Conservation (phyloP, 495 filamentous ascomycete species). For the Aspergillus sclerotiicarbonarius region DNA sequence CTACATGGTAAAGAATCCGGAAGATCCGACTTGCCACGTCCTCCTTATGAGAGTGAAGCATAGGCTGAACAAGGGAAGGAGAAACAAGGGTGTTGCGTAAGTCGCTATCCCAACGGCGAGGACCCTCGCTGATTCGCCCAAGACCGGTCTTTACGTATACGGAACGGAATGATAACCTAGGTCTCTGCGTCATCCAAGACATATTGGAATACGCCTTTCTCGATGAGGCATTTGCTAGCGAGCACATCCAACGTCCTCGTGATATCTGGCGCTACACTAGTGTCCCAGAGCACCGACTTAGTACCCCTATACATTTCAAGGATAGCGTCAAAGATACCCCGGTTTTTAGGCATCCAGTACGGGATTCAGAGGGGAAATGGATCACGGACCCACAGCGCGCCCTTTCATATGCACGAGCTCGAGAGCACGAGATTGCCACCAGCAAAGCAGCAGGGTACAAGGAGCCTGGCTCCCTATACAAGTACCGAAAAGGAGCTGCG, state of each 20-base stretch:
- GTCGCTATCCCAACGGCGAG: slow-evolving; percentile 3
- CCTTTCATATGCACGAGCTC: slow-evolving; percentile 11
- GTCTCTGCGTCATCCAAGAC: slow-evolving; percentile 25
- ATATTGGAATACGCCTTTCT: slow-evolving; percentile 20
- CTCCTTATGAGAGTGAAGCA: slow-evolving; percentile 26
- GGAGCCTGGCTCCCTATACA: slow-evolving; percentile 21
- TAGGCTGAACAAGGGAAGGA: slow-evolving; percentile 25
- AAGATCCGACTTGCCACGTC: slow-evolving; percentile 18
- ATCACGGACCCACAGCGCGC: slow-evolving; percentile 14
- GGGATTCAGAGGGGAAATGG: slow-evolving; percentile 7
- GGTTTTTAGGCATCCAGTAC: slow-evolving; percentile 9
- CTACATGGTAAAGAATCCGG: slow-evolving; percentile 24
- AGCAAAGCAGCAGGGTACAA: slow-evolving; percentile 17
- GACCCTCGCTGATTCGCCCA: slow-evolving; percentile 6
- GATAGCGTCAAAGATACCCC: slow-evolving; percentile 16
- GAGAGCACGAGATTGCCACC: slow-evolving; percentile 10
- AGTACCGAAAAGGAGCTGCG: slow-evolving; percentile 26
- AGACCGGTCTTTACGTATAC: slow-evolving; percentile 24
- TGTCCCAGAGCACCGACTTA: slow-evolving; percentile 20
- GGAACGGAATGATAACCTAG: slow-evolving; percentile 26
- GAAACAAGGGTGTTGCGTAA: slow-evolving; percentile 22
- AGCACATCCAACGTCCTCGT: slow-evolving; percentile 17
- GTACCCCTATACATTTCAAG: slow-evolving; percentile 26
- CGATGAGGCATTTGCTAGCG: slow-evolving; percentile 20
- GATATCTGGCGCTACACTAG: slow-evolving; percentile 23